Evolutionary conservation across 768 basidiomycete genomes (phyloP).

Genomic region (Amanita pseudoporphyria): DNA sequence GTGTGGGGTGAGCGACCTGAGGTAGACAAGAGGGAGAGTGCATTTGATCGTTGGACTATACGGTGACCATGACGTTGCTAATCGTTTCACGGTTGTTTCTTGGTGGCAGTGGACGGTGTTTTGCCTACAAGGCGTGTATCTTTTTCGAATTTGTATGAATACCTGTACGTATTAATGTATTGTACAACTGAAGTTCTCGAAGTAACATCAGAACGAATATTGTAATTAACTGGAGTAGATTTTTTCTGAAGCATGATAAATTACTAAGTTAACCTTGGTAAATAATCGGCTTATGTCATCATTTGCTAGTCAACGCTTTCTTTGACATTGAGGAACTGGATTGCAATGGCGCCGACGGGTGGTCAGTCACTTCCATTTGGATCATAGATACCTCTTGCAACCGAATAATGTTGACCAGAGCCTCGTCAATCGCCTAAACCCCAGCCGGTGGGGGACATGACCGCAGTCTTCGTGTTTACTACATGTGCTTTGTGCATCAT

Average conservation of each 20-base stretch:
- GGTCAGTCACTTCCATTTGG: background rate
- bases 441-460: conserved; percentile 51
- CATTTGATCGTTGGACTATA: conserved; percentile 37
- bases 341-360: conserved; percentile 6
- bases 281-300: too few relatives aligned
- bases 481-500: conserved; percentile 46
- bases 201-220: too few relatives aligned
- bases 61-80: conserved; percentile 20
- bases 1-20: conserved; percentile 41
- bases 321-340: background rate
- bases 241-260: too few relatives aligned
- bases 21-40: conserved; percentile 26
- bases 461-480: conserved; percentile 46
- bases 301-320: too few relatives aligned
- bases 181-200: background rate
- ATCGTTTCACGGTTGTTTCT: background rate
- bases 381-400: background rate
- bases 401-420: conserved; percentile 25
- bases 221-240: too few relatives aligned
- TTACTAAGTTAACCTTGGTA: too few relatives aligned
- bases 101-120: background rate
- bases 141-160: background rate
- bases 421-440: conserved; percentile 52
- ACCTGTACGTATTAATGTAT: background rate
- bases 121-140: background rate